Percentiles rank a stretch among this genome's conserved stretches.
Evolutionary conservation across 2,329 filamentous ascomycete genomes (phyloP).

Genomic region (Xylariales sp.): DNA sequence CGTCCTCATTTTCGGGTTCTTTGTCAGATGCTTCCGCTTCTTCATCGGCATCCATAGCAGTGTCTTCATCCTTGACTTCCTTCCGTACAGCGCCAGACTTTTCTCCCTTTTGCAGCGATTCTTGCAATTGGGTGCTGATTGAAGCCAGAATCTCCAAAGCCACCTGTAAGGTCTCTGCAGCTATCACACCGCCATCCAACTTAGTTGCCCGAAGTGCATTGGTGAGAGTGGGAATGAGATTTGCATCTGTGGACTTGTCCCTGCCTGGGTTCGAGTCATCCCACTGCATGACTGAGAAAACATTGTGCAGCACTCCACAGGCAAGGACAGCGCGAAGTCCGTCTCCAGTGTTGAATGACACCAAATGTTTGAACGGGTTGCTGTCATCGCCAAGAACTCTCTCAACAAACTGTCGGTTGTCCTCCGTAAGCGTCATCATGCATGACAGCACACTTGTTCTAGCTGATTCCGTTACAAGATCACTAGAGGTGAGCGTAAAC

Average conservation of each 20-base stretch:
- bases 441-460: constrained; percentile 48
- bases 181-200: constrained; percentile 32
- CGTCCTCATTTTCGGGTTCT: constrained; percentile 26
- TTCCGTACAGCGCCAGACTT: constrained; percentile 27
- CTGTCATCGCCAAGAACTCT: constrained; percentile 46
- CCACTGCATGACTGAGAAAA: constrained; percentile 52
- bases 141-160: constrained; percentile 61
- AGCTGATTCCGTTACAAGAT: constrained; percentile 34
- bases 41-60: constrained; percentile 31
- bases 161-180: constrained; percentile 44
- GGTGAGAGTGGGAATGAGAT: constrained; percentile 41
- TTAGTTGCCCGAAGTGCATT: constrained; percentile 32
- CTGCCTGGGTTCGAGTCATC: constrained; percentile 45
- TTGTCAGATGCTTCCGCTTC: constrained; percentile 25
- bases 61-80: constrained; percentile 29
- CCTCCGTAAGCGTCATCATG: constrained; percentile 55
- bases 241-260: constrained; percentile 45
- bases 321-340: constrained; percentile 49
- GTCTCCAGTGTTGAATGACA: constrained; percentile 41
- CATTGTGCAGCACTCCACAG: constrained; percentile 59
- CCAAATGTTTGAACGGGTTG: constrained; percentile 44
- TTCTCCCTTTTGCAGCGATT: constrained; percentile 41
- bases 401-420: constrained; percentile 50
- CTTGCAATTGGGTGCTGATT: constrained; percentile 56
- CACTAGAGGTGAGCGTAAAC: constrained; percentile 43